A percentile compares a stretch with the other conserved stretches of the same genome.
Conservation (phyloP, 768 basidiomycete genomes). For the Thelephora ganbajun region DNA sequence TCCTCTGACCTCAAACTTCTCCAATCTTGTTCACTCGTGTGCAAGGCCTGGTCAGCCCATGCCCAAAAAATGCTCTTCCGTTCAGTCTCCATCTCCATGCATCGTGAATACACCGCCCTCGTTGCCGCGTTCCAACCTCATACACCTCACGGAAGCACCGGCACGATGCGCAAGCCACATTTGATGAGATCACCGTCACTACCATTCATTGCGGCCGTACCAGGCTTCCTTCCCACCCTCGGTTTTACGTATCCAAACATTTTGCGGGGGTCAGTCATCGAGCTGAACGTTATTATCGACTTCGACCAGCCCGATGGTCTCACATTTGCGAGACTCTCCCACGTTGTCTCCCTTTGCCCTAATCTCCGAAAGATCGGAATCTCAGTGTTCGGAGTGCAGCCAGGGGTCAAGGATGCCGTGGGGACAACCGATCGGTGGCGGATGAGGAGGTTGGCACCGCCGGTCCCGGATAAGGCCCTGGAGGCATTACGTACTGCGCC, state of each 20-base stretch:
- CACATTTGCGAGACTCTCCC: constrained; percentile 40
- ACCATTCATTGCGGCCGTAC: no score
- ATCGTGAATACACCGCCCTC: constrained; percentile 41
- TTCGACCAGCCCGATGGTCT: constrained; percentile 51
- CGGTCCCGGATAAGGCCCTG: constrained; percentile 26
- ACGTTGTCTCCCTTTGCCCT: constrained; percentile 43
- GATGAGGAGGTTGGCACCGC: constrained; percentile 9
- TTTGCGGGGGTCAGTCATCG: constrained; percentile 38
- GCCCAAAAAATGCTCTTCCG: constrained; percentile 55
- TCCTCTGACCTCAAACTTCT: constrained; percentile 29
- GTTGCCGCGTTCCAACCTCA: constrained; percentile 31
- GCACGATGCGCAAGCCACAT: no score
- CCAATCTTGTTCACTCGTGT: constrained; percentile 45
- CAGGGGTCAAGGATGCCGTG: constrained; percentile 35
- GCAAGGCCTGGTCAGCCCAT: constrained; percentile 47
- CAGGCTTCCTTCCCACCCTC: no score
- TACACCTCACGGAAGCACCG: constrained; percentile 27
- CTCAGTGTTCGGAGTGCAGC: constrained; percentile 42
- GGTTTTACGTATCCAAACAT: constrained; percentile 6
- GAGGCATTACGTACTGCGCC: constrained; percentile 42
- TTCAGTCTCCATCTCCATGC: constrained; percentile 37
- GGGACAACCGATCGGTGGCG: constrained; percentile 17
- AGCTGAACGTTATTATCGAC: constrained; percentile 46
- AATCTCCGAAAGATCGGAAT: constrained; percentile 42
- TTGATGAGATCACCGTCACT: no score